Evolutionary conservation across 2,329 filamentous ascomycete species (phyloP).

Genomic region (Epichloe aotearoae): DNA sequence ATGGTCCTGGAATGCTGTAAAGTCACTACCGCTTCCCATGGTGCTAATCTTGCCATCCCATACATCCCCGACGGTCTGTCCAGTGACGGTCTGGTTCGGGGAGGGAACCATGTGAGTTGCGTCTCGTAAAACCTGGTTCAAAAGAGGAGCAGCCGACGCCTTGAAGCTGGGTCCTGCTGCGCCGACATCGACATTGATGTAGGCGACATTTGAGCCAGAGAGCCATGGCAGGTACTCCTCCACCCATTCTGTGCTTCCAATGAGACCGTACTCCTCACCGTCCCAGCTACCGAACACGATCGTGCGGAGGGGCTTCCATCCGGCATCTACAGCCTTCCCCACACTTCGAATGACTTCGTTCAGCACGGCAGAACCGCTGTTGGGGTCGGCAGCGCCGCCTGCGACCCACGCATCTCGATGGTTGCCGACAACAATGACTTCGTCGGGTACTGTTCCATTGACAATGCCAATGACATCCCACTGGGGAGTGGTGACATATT

Average conservation of each 20-base stretch:
- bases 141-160: conserved; percentile 57
- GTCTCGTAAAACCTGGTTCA: conserved; percentile 60
- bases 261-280: conserved; percentile 71
- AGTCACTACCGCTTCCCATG: conserved; percentile 63
- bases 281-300: conserved; percentile 83
- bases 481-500: conserved; percentile 67
- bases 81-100: conserved; percentile 61
- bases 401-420: conserved; percentile 85
- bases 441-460: conserved; percentile 72
- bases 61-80: conserved; percentile 57
- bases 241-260: conserved; percentile 87
- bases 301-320: conserved; percentile 57
- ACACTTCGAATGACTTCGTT: conserved; percentile 70
- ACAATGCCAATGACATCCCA: conserved; percentile 92
- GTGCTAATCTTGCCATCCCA: conserved; percentile 50
- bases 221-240: conserved; percentile 83
- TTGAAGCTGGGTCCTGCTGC: conserved; percentile 50
- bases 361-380: conserved; percentile 66
- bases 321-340: conserved; percentile 51
- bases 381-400: conserved; percentile 72
- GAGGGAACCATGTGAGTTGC: conserved; percentile 50
- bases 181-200: conserved; percentile 75
- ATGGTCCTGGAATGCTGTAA: conserved; percentile 62
- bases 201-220: conserved; percentile 57
- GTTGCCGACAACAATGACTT: conserved; percentile 84